Percentiles rank a stretch among this genome's conserved stretches.
phyloP scores from a whole-genome alignment of 495 filamentous ascomycete species.

The Platismatia glauca region DNA sequence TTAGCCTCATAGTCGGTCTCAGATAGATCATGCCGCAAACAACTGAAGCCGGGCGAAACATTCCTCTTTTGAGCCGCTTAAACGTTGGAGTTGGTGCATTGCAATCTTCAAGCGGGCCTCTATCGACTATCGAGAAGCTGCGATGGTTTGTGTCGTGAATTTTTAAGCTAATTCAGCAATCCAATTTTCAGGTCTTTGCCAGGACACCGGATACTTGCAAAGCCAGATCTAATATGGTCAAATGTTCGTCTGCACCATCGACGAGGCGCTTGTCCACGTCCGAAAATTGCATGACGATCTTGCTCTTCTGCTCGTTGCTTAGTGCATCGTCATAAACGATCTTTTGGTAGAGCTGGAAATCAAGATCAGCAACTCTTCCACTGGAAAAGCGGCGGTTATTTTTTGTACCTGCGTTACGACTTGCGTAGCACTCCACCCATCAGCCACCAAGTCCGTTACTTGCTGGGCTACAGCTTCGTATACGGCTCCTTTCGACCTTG shows the following conservation, averaged over 20 bases:
- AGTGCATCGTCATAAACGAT: conserved; percentile 78
- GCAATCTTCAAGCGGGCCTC: neutral
- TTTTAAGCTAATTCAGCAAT: neutral
- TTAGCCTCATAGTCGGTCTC: neutral
- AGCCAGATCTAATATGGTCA: conserved; percentile 77
- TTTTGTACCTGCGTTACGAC: conserved; percentile 58
- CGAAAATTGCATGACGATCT: conserved; percentile 81
- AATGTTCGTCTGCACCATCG: conserved; percentile 96
- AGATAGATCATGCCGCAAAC: neutral
- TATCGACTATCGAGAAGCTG: neutral
- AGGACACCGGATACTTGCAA: conserved; percentile 73
- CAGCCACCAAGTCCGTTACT: conserved; percentile 83
- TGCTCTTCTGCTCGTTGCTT: conserved; percentile 76
- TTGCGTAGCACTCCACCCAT: conserved; percentile 97
- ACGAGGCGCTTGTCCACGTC: conserved; percentile 89
- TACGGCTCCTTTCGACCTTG: conserved; percentile 46
- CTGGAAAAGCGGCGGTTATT: neutral
- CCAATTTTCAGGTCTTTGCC: conserved; percentile 22
- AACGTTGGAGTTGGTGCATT: neutral
- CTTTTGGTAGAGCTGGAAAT: conserved; percentile 65
- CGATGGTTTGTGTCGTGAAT: neutral
- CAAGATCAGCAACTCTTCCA: neutral
- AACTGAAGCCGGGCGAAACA: neutral
- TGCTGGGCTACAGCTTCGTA: conserved; percentile 69
- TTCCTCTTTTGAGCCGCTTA: neutral